Evolutionary conservation across 345 rosid species (phyloP).

Genomic region (Gynandropsis gynandra): DNA sequence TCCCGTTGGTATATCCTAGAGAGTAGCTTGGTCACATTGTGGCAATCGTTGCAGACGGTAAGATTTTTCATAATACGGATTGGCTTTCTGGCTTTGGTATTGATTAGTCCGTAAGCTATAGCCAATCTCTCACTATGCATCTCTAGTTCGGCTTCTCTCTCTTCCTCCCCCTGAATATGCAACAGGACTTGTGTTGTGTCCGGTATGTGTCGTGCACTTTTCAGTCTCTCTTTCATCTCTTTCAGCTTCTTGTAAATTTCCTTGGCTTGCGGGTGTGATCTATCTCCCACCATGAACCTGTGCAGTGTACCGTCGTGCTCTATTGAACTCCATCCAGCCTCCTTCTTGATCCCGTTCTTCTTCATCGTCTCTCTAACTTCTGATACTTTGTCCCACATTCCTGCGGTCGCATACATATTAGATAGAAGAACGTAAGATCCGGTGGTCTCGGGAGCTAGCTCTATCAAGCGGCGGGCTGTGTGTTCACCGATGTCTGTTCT

Average conservation of each 20-base stretch:
- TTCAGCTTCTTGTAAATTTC: conserved; percentile 35
- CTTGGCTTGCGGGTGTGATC: conserved; percentile 33
- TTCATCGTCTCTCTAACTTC: conserved; percentile 47
- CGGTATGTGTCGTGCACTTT: conserved; percentile 35
- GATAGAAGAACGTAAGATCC: conserved; percentile 50
- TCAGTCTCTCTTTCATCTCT: conserved; percentile 41
- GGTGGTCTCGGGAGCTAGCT: conserved; percentile 44
- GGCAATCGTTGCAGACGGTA: conserved; percentile 49
- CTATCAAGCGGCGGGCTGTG: conserved; percentile 43
- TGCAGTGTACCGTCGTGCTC: conserved; percentile 37
- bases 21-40: conserved; percentile 38
- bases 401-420: conserved; percentile 61
- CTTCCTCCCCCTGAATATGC: conserved; percentile 31
- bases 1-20: conserved; percentile 36
- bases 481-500: conserved; percentile 42
- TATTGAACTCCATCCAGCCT: conserved; percentile 44
- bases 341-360: conserved; percentile 38
- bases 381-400: conserved; percentile 44
- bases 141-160: conserved; percentile 28
- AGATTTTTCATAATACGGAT: conserved; percentile 47
- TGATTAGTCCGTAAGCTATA: conserved; percentile 44
- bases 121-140: conserved; percentile 57
- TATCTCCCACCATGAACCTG: conserved; percentile 40
- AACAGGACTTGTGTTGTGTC: conserved; percentile 44
- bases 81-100: conserved; percentile 25